phyloP scores from a whole-genome alignment of 1,139 yeast genomes.

The Suhomyces coccinellae region DNA sequence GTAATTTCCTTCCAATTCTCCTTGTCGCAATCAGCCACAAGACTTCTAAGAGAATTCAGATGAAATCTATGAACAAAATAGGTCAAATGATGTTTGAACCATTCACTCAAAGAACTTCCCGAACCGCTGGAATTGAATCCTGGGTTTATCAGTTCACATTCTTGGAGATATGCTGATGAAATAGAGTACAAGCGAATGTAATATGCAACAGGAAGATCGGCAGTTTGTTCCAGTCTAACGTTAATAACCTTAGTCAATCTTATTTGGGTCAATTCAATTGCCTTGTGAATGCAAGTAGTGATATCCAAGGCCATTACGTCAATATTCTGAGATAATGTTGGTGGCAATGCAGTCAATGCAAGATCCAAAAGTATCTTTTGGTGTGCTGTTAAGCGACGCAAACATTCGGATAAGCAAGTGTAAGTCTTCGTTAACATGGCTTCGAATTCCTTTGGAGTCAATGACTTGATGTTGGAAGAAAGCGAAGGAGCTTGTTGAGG shows the following conservation, averaged over 20 bases:
- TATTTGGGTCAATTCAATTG: conserved; percentile 72
- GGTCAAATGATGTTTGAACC: conserved; percentile 65
- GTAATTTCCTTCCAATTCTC: conserved; percentile 79
- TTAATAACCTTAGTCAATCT: conserved; percentile 77
- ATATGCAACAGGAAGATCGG: conserved; percentile 52
- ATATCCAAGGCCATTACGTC: conserved; percentile 66
- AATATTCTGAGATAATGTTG: conserved; percentile 33
- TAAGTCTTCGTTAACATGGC: conserved; percentile 64
- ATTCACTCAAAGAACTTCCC: conserved; percentile 57
- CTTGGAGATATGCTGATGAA: conserved; percentile 69
- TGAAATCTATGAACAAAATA: conserved; percentile 62
- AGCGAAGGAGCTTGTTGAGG: conserved; percentile 24
- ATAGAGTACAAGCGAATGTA: conserved; percentile 69
- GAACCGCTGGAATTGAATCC: conserved; percentile 56
- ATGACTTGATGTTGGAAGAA: conserved; percentile 57
- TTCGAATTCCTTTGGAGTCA: conserved; percentile 75
- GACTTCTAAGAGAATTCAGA: conserved; percentile 44
- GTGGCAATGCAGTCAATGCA: conserved; percentile 56
- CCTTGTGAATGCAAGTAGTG: conserved; percentile 57
- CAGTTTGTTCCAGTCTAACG: conserved; percentile 73
- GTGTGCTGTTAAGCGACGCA: conserved; percentile 72
- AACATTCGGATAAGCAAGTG: conserved; percentile 65
- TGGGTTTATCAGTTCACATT: conserved; percentile 85
- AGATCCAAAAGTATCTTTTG: conserved; percentile 77
- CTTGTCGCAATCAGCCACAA: conserved; percentile 55